Percentiles rank a stretch among this genome's conserved stretches.
Conservation (phyloP, 2,329 filamentous ascomycete genomes). For the Massarina eburnea region DNA sequence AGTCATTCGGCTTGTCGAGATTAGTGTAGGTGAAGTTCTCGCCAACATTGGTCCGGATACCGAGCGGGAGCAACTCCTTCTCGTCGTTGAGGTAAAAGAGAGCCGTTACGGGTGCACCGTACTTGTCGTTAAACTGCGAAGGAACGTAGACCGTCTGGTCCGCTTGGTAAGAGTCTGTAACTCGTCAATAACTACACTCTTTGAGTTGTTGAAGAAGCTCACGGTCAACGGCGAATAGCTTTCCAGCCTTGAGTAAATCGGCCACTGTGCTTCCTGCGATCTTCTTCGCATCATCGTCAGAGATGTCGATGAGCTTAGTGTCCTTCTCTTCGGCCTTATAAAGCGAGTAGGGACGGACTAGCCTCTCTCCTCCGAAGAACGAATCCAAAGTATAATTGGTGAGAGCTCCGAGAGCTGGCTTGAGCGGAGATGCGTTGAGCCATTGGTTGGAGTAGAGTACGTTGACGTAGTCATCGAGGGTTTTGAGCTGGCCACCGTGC, state of each 20-base stretch:
- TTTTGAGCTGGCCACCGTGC: neutral
- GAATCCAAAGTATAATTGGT: conserved; percentile 7
- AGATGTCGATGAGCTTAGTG: conserved; percentile 4
- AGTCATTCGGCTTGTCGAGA: conserved; percentile 1
- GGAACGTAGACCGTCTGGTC: conserved; percentile 5
- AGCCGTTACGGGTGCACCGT: conserved; percentile 2
- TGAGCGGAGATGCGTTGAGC: conserved; percentile 3
- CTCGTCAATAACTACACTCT: neutral
- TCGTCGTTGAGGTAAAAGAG: conserved; percentile 5
- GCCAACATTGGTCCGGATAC: conserved; percentile 5
- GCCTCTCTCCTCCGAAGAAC: neutral
- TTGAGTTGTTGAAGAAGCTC: neutral
- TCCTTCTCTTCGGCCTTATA: conserved; percentile 4
- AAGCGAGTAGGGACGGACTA: conserved; percentile 5
- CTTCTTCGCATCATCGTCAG: conserved; percentile 6
- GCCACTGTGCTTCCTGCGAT: neutral
- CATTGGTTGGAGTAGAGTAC: conserved; percentile 6
- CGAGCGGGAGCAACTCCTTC: conserved; percentile 2
- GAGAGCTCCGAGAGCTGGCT: conserved; percentile 5
- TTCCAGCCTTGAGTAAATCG: neutral
- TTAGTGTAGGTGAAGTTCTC: conserved; percentile 5
- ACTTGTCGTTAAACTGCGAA: conserved; percentile 7
- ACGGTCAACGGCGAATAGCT: conserved; percentile 6
- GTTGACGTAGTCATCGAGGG: conserved; percentile 4
- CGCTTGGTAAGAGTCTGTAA: conserved; percentile 3